Evolutionary conservation across 148 eudicot species (phyloP), one percentile per base, ranked within the genome.

Genomic region (Spergularia bocconei): DNA sequence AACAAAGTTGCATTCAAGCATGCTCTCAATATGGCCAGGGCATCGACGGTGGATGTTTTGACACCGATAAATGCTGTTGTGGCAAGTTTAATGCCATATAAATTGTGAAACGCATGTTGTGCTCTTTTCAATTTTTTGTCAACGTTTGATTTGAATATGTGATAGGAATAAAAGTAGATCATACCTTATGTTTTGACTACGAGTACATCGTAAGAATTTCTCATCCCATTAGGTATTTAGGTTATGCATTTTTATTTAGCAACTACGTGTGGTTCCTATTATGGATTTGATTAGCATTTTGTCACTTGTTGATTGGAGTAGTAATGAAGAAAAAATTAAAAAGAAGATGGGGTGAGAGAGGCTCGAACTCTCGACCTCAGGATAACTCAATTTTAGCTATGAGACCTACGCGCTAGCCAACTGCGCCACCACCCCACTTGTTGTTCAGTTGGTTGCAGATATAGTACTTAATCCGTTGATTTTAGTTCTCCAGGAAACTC

Each of bases 381-480:
- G 78, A 54, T 65, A 0, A 75, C 78, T 73, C 78, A 65, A 56
- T 7, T 16, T 29, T 9, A 65, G 71, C 78, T 75, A 75, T 65
- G 70, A 75, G 78, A 75, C 78, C 78, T 75, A 75, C 78, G 71
- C 62, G 78, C 78, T 75, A 65, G 78, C 78, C 78, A 75, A 75
- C 71, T 66, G 64, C 64, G 71, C 63, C 71, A 75, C 71, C 71
- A 75, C 71, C 63, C 71, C 71, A 5, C 17, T 63, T 58, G 53
- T 25, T 23, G 6, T 12, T 17, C 9, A 6, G 0, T 53, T 15
- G 10, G 1, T 29, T 0, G 15, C 39, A 57, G n/a, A 57, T 55
- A 20, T 10, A 19, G 2, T 0, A 59, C 2, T 20, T 20, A 0
- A 20, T n/a, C 15, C 17, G 4, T 2, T 2, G 59, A 4, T 6